Evolutionary conservation across 2,329 filamentous ascomycete genomes (phyloP).

Genomic region (Penicillium sp.): DNA sequence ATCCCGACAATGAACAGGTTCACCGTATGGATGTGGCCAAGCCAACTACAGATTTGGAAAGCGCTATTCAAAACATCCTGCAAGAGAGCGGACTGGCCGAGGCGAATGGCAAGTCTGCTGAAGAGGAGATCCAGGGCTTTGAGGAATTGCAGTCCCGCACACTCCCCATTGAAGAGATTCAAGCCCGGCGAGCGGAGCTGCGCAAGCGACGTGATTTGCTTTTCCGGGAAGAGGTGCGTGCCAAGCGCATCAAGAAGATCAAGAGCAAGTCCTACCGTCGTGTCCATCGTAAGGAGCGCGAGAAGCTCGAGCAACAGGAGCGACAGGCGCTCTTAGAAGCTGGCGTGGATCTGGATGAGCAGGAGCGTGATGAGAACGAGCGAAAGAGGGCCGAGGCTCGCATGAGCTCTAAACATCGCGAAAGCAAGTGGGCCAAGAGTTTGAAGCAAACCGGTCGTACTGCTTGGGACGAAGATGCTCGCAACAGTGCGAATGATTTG

Average conservation of each 20-base stretch:
- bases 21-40: constrained; percentile 55
- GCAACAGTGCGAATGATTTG: constrained; percentile 72
- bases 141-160: constrained; percentile 68
- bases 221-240: constrained; percentile 80
- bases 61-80: constrained; percentile 80
- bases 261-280: constrained; percentile 95
- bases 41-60: constrained; percentile 76
- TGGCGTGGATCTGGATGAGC: constrained; percentile 58
- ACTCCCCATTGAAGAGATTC: constrained; percentile 66
- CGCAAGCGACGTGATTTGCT: constrained; percentile 77
- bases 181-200: constrained; percentile 67
- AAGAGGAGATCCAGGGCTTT: constrained; percentile 63
- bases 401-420: constrained; percentile 77
- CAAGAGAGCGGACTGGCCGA: constrained; percentile 73
- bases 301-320: constrained; percentile 56
- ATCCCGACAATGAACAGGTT: constrained; percentile 59
- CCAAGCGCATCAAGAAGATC: constrained; percentile 96
- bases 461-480: constrained; percentile 84
- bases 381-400: constrained; percentile 74
- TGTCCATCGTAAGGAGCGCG: constrained; percentile 76
- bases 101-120: constrained; percentile 55
- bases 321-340: constrained; percentile 55
- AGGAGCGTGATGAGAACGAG: constrained; percentile 63
- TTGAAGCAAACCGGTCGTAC: constrained; percentile 72
- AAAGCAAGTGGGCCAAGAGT: constrained; percentile 89